phyloP scores from a whole-genome alignment of 208 protist species.

The Trypanosoma grayi region DNA sequence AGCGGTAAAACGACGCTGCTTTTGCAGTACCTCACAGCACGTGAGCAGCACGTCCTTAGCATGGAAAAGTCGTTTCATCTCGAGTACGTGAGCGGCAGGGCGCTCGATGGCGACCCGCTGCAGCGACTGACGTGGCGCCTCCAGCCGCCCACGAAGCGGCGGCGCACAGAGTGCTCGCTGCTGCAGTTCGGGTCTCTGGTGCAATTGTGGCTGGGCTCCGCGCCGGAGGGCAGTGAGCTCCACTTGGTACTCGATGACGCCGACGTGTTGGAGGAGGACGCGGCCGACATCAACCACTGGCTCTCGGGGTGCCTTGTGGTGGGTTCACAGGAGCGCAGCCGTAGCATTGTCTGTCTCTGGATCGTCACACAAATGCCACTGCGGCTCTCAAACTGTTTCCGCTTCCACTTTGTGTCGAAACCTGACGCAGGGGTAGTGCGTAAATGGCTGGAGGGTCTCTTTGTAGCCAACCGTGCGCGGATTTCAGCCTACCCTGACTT shows the following conservation, averaged over 20 bases:
- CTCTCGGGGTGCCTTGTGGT: conserved; percentile 41
- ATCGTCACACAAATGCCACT: conserved; percentile 69
- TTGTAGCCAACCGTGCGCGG: conserved; percentile 2
- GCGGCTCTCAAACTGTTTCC: conserved; percentile 67
- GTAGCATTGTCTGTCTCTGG: conserved; percentile 52
- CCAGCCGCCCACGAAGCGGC: conserved; percentile 22
- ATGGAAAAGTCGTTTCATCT: conserved; percentile 14
- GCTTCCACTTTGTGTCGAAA: conserved; percentile 65
- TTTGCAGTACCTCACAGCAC: conserved; percentile 45
- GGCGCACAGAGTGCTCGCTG: conserved; percentile 42
- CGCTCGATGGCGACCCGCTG: conserved; percentile 15
- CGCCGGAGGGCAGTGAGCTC: conserved; percentile 54
- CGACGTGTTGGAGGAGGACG: conserved; percentile 49
- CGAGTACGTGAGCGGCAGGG: conserved; percentile 46
- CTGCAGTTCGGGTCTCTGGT: conserved; percentile 57
- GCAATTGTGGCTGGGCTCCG: conserved; percentile 42
- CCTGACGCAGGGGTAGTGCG: conserved; percentile 35
- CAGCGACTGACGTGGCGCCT: conserved; percentile 20
- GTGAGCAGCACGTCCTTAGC: conserved; percentile 37
- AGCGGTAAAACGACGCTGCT: conserved; percentile 76
- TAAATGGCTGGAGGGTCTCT: conserved; percentile 44
- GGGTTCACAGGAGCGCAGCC: background rate
- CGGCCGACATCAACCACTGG: conserved; percentile 44
- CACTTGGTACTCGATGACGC: conserved; percentile 87
- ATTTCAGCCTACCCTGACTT: background rate